A percentile compares a stretch with the other conserved stretches of the same genome.
These are phyloP conservation scores for Butyriboletus loyo DNA, from an alignment of 768 basidiomycete genomes.

Conservation along the genomic window DNA sequence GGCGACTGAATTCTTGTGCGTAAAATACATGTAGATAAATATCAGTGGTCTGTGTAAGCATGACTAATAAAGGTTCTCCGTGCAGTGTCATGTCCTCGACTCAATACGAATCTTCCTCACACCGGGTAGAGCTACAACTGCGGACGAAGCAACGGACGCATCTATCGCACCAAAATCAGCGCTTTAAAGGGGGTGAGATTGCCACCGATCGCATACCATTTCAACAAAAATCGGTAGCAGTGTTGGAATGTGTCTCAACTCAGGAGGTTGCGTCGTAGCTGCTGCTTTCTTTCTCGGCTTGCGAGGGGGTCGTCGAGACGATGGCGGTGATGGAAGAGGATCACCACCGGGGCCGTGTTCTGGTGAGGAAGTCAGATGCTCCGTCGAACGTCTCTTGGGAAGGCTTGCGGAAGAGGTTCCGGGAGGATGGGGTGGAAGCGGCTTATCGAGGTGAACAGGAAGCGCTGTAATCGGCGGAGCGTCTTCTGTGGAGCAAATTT, in stretches of 20 bases:
- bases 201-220: slow-evolving; percentile 55
- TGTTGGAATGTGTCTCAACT: slow-evolving; percentile 72
- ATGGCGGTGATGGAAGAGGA: slow-evolving; percentile 4
- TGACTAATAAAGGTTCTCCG: neutral
- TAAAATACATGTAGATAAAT: neutral
- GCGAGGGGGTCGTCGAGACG: slow-evolving; percentile 12
- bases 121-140: slow-evolving; percentile 4
- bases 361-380: neutral
- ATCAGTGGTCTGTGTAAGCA: neutral
- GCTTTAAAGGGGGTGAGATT: neutral
- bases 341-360: neutral
- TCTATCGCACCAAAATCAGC: slow-evolving; percentile 24
- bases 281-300: slow-evolving; percentile 44
- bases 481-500: slow-evolving; percentile 30
- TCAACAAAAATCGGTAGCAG: slow-evolving; percentile 89
- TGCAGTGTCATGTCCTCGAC: neutral
- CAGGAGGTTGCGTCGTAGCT: slow-evolving; percentile 62
- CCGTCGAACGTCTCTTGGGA: slow-evolving; percentile 17
- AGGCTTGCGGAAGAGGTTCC: slow-evolving; percentile 11
- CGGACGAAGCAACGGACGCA: slow-evolving; percentile 33
- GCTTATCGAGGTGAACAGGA: slow-evolving; percentile 35
- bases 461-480: slow-evolving; percentile 42
- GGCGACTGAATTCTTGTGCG: neutral
- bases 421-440: slow-evolving; percentile 38
- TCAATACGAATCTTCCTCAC: neutral